Percentiles rank a stretch among this genome's conserved stretches.
Evolutionary conservation across 345 rosid genomes (phyloP).

Genomic region (Microthlaspi erraticum): DNA sequence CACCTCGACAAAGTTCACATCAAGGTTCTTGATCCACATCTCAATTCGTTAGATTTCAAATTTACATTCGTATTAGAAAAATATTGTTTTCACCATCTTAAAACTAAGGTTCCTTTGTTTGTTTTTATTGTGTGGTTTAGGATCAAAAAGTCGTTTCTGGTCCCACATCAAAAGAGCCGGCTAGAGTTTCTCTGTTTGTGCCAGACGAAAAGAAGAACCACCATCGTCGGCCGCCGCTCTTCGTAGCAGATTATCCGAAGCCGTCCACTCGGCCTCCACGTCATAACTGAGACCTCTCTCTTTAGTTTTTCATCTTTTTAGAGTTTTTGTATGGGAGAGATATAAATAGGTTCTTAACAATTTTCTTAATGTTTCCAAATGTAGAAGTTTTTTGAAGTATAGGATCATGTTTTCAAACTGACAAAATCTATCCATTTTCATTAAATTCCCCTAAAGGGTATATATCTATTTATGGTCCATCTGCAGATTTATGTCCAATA

Average conservation of each 20-base stretch:
- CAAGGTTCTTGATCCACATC: slow-evolving; percentile 36
- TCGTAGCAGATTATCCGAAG: slow-evolving; percentile 47
- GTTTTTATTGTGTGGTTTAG: not conserved
- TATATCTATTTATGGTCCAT: no score
- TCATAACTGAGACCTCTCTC: slow-evolving; percentile 42
- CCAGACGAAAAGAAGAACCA: slow-evolving; percentile 12
- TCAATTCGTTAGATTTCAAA: not conserved
- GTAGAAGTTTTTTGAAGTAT: slow-evolving; percentile 24
- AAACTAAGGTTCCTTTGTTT: not conserved
- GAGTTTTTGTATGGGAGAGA: slow-evolving; percentile 21
- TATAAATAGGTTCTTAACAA: slow-evolving; percentile 17
- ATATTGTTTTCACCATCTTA: slow-evolving; percentile 12
- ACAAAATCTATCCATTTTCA: slow-evolving; percentile 23
- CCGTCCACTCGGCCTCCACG: slow-evolving; percentile 49
- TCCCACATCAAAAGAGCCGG: slow-evolving; percentile 27
- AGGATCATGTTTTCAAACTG: slow-evolving; percentile 25
- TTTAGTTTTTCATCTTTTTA: slow-evolving; percentile 25
- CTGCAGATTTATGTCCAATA: no score
- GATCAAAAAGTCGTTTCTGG: slow-evolving; percentile 31
- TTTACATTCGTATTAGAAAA: not conserved
- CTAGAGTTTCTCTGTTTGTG: slow-evolving; percentile 23
- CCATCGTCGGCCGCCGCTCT: slow-evolving; percentile 21
- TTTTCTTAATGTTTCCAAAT: slow-evolving; percentile 33
- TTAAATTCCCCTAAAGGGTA: slow-evolving; percentile 3
- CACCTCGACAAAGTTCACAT: slow-evolving; percentile 34